A percentile compares a stretch with the other conserved stretches of the same genome.
phyloP scores from a whole-genome alignment of 768 basidiomycete species.

The Hirschioporus abietinus region DNA sequence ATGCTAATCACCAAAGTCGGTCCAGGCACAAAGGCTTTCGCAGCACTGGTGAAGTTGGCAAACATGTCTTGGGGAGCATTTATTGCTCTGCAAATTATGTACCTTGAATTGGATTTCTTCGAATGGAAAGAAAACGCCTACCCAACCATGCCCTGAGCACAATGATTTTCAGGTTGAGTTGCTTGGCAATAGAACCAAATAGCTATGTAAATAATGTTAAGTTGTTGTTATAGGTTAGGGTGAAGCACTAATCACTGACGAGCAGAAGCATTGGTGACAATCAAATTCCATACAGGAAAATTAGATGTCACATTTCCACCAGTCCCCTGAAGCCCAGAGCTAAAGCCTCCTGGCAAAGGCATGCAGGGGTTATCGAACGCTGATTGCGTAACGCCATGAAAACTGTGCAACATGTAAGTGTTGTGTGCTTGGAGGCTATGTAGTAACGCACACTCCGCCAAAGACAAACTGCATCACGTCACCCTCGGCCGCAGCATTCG shows the following conservation, averaged over 20 bases:
- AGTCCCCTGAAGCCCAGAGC: conserved; percentile 1
- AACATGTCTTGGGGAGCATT: neutral
- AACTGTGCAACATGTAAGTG: neutral
- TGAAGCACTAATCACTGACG: neutral
- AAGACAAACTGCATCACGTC: neutral
- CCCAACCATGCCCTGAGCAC: conserved; percentile 10
- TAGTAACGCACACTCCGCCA: conserved; percentile 3
- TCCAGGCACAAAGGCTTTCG: neutral
- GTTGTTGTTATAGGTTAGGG: neutral
- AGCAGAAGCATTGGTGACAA: neutral
- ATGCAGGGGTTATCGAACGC: conserved; percentile 5
- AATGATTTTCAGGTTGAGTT: conserved; percentile 5
- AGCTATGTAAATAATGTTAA: neutral
- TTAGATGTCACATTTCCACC: neutral
- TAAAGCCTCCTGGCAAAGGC: conserved; percentile 6
- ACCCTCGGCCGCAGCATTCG: neutral
- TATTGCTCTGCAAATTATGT: neutral
- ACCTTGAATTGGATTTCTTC: neutral
- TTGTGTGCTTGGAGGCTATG: neutral
- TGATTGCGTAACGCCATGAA: conserved; percentile 7
- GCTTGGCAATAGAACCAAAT: conserved; percentile 8
- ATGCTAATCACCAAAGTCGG: neutral
- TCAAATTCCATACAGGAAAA: neutral
- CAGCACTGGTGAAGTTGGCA: neutral
- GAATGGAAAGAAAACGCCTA: neutral